A percentile compares a stretch with the other conserved stretches of the same genome.
Conservation (phyloP, 2,329 filamentous ascomycete genomes). For the Trichoderma endophyticum region DNA sequence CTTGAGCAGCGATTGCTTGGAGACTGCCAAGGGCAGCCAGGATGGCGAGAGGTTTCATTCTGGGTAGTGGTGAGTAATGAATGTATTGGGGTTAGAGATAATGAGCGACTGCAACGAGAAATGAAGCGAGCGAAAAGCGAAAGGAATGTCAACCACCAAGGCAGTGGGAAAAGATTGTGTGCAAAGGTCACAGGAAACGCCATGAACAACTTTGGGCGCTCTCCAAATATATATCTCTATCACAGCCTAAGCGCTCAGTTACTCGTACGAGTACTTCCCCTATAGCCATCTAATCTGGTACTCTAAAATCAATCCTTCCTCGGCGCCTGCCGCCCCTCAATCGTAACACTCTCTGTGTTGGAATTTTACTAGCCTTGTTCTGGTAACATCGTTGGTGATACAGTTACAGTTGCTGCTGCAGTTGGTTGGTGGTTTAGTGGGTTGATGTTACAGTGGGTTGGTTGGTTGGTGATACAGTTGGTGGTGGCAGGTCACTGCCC, state of each 20-base stretch:
- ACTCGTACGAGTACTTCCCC: neutral
- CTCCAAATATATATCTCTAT: neutral
- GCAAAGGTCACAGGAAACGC: too few species aligned
- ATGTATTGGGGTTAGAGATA: neutral
- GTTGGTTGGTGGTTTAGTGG: neutral
- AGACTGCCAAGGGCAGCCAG: neutral
- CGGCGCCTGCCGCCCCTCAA: neutral
- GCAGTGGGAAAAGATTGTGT: too few species aligned
- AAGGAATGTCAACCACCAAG: neutral
- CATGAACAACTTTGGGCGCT: accelerated
- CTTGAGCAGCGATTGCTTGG: neutral
- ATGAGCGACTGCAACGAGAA: neutral
- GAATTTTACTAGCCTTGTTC: neutral
- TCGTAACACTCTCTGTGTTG: neutral
- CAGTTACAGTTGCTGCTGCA: neutral
- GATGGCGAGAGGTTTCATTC: neutral
- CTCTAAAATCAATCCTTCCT: neutral
- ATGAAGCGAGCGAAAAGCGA: neutral
- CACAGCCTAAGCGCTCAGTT: neutral
- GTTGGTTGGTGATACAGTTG: neutral
- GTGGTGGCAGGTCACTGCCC: neutral
- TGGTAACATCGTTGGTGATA: neutral
- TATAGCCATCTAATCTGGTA: neutral
- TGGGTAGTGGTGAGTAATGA: neutral
- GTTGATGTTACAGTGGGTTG: neutral